Base-by-base conservation (phyloP, 805 yeast species). In the Saturnispora quitensis region DNA sequence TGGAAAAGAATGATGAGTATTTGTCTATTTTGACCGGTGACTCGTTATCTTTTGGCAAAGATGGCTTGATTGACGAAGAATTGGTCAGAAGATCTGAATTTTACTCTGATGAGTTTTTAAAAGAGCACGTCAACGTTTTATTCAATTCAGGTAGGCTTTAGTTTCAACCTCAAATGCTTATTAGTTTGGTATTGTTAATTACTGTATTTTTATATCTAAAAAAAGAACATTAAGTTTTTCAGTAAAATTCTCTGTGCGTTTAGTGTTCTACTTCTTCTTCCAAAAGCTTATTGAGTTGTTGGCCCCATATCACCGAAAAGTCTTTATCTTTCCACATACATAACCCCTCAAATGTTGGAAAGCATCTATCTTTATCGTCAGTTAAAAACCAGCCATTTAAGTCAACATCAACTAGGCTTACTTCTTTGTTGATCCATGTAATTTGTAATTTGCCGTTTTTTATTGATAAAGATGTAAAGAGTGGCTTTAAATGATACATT, bases 1-100 rank as follows among this genome's bases (percentile, higher is more conserved):
- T 82, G 55, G 84, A 82, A 43, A 83, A 89, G 43, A 95, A 93
- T 66, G 74, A 89, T 15, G 87, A 89, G 54, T 86, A 91, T 46
- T 74, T 93, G 62, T 89, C 86, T 68, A 86, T 91, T 13, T 74
- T 93, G 56, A 78, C 89, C 54, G 89, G 96, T 57, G 98, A 93
- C 57, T 66, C 72, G 27, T 63, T 69, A 51, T 62, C 69, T 2
- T 63, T 59, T 48, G 68, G 67, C n/a, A 57, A 58, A 22, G 64
- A 62, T 28, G 70, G 68, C 22, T 43, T 59, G 24, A 55, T 62
- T 60, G 93, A 86, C 63, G 97, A 91, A 69, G 97, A 90, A 63
- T 73, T 79, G 20, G 96, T 89, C 5, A 81, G 99, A 70, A 78
- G 85, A 60, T 80, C 96, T 3, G 81, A 82, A 17, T 93, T 84